These are phyloP conservation scores for Eucalyptus erythrocorys DNA, from an alignment of 345 rosid genomes.

Conservation along the genomic window DNA sequence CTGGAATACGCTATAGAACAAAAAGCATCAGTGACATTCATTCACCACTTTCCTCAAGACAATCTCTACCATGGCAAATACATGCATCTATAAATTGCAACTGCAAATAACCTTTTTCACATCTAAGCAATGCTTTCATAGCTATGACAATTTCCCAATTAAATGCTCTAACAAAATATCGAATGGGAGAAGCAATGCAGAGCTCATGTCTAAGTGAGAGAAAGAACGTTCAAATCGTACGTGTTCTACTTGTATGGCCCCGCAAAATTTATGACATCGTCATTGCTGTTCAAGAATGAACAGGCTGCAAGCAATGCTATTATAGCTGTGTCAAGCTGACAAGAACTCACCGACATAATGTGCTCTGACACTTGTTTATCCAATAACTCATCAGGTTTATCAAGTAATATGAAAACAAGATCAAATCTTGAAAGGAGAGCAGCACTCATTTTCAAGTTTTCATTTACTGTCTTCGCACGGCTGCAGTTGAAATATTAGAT, in stretches of 20 bases:
- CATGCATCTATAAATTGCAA: not conserved
- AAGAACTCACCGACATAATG: constrained; percentile 82
- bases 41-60: not conserved
- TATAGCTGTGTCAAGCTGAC: not conserved
- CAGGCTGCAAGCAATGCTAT: not conserved
- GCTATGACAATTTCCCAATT: not conserved
- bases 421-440: constrained; percentile 96
- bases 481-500: constrained; percentile 44
- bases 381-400: constrained; percentile 85
- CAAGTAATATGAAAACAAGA: constrained; percentile 93
- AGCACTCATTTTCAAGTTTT: constrained; percentile 92
- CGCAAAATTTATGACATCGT: not conserved
- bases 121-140: not conserved
- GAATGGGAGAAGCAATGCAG: not conserved
- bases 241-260: not conserved
- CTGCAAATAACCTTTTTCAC: not conserved
- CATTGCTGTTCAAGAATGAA: not conserved
- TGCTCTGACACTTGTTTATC: constrained; percentile 93
- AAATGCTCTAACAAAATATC: not conserved
- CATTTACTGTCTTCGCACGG: constrained; percentile 98
- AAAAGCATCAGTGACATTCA: not conserved
- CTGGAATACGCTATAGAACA: not conserved
- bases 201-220: not conserved
- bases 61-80: not conserved
- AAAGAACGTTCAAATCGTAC: not conserved